Conservation (phyloP, 2,329 filamentous ascomycete species). For the Ophiognomonia clavigignenti-juglandacearum region DNA sequence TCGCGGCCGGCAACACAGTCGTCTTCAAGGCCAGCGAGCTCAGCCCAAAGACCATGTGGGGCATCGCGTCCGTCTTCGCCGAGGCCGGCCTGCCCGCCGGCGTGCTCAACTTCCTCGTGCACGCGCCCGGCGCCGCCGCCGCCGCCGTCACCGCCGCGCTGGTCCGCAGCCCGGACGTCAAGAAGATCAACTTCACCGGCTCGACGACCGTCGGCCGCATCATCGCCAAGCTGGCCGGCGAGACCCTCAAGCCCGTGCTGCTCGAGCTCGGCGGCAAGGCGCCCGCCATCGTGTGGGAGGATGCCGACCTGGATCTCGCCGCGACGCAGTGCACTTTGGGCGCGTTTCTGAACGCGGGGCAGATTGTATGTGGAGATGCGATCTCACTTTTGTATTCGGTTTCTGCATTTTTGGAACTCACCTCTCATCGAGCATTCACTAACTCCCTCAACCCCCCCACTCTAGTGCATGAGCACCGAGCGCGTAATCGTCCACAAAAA, state of each 20-base stretch:
- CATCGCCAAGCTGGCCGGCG: constrained; percentile 64
- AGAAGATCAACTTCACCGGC: constrained; percentile 85
- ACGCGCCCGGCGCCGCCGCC: constrained; percentile 61
- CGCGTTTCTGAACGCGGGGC: constrained; percentile 68
- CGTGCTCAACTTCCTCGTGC: constrained; percentile 67
- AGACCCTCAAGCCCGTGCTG: constrained; percentile 72
- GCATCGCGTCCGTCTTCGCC: constrained; percentile 58
- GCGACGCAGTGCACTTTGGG: constrained; percentile 65
- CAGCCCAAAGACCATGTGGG: constrained; percentile 59
- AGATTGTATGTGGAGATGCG: too few relatives aligned
- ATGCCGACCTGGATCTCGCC: constrained; percentile 70
- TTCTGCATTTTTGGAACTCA: too few relatives aligned
- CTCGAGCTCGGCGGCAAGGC: constrained; percentile 84
- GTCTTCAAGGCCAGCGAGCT: constrained; percentile 69
- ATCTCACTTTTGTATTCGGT: too few relatives aligned
- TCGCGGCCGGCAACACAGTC: constrained; percentile 74
- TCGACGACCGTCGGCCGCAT: constrained; percentile 69
- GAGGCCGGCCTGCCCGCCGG: constrained; percentile 74
- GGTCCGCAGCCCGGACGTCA: constrained; percentile 62
- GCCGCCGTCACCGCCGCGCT: constrained; percentile 61
- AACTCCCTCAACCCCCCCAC: too few relatives aligned
- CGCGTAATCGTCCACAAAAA: constrained; percentile 57
- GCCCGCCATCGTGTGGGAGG: constrained; percentile 71
- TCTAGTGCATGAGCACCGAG: constrained; percentile 87
- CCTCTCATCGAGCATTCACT: too few relatives aligned